phyloP scores from a whole-genome alignment of 1,284 basidiomycete genomes.

The Pseudozyma flocculosa region DNA sequence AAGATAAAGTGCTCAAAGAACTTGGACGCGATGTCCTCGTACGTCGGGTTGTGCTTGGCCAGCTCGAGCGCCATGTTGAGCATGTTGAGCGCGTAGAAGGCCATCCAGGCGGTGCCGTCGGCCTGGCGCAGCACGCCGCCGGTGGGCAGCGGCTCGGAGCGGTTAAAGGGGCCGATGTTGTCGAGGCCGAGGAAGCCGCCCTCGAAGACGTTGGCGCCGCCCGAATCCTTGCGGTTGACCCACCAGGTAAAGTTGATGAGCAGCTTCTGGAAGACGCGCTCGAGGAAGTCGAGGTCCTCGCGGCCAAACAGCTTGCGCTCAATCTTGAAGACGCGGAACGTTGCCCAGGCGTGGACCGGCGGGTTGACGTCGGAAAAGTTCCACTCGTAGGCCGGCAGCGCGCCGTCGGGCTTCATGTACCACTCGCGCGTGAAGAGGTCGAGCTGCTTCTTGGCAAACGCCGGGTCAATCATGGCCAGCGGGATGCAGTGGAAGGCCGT shows the following conservation, averaged over 20 bases:
- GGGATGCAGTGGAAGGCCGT: conserved; percentile 98
- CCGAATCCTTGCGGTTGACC: conserved; percentile 96
- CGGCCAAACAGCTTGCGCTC: conserved; percentile 89
- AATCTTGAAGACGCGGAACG: conserved; percentile 66
- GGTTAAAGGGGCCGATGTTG: conserved; percentile 97
- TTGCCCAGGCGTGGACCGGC: conserved; percentile 87
- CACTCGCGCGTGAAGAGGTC: conserved; percentile 94
- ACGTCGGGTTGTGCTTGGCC: conserved; percentile 94
- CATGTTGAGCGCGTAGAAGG: conserved; percentile 96
- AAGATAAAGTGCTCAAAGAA: conserved; percentile 73
- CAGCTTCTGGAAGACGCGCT: conserved; percentile 96
- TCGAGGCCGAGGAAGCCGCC: conserved; percentile 96
- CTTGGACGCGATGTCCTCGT: conserved; percentile 99
- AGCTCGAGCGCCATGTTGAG: conserved; percentile 94
- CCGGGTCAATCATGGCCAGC: conserved; percentile 88
- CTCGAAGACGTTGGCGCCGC: conserved; percentile 94
- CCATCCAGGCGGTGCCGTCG: conserved; percentile 99
- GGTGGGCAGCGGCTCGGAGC: conserved; percentile 91
- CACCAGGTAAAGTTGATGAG: conserved; percentile 98
- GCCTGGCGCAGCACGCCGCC: conserved; percentile 82
- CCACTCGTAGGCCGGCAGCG: conserved; percentile 98
- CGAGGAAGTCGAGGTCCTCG: conserved; percentile 88
- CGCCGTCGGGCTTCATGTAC: conserved; percentile 97
- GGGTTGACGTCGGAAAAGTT: conserved; percentile 97
- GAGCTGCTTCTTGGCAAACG: conserved; percentile 95